Evolutionary conservation across 306 rosid genomes (phyloP).

Genomic region (Cucurbita maxima): DNA sequence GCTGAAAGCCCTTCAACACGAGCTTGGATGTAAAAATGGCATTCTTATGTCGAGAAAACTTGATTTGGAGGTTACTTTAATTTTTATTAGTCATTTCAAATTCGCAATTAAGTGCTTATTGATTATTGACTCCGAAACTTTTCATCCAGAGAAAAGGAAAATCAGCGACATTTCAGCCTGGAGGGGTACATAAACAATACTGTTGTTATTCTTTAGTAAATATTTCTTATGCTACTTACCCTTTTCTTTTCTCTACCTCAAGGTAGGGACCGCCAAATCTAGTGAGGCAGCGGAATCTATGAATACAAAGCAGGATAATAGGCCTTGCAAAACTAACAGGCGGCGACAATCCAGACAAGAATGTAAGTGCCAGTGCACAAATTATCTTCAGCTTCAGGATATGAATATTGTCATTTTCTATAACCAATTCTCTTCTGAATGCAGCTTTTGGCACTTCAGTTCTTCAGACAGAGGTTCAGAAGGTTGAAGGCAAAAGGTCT

Average conservation of each 20-base stretch:
- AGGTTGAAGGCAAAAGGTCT: conserved; percentile 38
- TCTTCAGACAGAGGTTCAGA: conserved; percentile 19
- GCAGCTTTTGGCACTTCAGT: conserved; percentile 46
- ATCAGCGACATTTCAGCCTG: conserved; percentile 14
- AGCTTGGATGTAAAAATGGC: conserved; percentile 61
- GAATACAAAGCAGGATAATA: conserved; percentile 11
- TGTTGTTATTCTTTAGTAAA: not conserved
- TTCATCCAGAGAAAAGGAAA: conserved; percentile 18
- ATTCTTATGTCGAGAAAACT: conserved; percentile 31
- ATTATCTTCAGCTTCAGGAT: not conserved
- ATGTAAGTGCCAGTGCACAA: conserved; percentile 26
- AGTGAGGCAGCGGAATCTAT: conserved; percentile 22
- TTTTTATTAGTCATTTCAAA: not conserved
- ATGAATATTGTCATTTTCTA: not conserved
- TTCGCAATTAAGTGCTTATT: not conserved
- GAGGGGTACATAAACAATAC: conserved; percentile 24
- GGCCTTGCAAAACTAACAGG: conserved; percentile 19
- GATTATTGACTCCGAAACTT: not conserved
- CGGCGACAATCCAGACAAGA: conserved; percentile 29
- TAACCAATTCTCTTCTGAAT: not conserved
- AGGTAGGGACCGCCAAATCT: conserved; percentile 22
- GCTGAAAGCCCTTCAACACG: conserved; percentile 56
- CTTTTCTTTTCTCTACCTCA: conserved; percentile 8
- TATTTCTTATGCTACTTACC: not conserved
- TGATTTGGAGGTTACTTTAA: conserved; percentile 36